Conservation (phyloP, 2,329 filamentous ascomycete species). For the Dothideomycetes sp. region DNA sequence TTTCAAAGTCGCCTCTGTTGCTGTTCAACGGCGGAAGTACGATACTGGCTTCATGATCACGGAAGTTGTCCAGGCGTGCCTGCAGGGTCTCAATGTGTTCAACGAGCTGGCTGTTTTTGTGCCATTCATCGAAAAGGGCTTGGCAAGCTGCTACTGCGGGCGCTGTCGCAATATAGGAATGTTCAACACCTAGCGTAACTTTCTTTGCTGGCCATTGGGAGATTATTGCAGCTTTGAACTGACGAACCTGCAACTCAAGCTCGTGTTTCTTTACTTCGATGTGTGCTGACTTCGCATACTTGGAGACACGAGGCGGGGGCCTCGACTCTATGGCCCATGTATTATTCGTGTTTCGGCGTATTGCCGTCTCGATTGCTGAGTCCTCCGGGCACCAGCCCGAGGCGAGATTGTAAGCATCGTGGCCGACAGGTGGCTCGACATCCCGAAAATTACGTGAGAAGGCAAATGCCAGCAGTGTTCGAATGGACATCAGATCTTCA, state of each 20-base stretch:
- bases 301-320: no score
- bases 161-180: not conserved
- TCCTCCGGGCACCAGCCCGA: not conserved
- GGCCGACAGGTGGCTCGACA: constrained; percentile 2
- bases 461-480: constrained; percentile 7
- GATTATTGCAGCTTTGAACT: not conserved
- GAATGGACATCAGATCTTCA: not conserved
- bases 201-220: not conserved
- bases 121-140: not conserved
- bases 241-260: not conserved
- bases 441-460: constrained; percentile 2
- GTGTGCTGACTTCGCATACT: not conserved
- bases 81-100: not conserved
- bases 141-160: not conserved
- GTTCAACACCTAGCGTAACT: not conserved
- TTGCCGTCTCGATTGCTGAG: not conserved
- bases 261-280: not conserved
- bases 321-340: no score
- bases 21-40: no score
- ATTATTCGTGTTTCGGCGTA: no score
- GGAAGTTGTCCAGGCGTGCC: not conserved
- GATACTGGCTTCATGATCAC: no score
- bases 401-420: not conserved
- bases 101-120: constrained; percentile 1
- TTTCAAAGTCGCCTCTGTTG: not conserved